Base-by-base conservation (phyloP, 768 basidiomycete species). In the Mycena amicta region DNA sequence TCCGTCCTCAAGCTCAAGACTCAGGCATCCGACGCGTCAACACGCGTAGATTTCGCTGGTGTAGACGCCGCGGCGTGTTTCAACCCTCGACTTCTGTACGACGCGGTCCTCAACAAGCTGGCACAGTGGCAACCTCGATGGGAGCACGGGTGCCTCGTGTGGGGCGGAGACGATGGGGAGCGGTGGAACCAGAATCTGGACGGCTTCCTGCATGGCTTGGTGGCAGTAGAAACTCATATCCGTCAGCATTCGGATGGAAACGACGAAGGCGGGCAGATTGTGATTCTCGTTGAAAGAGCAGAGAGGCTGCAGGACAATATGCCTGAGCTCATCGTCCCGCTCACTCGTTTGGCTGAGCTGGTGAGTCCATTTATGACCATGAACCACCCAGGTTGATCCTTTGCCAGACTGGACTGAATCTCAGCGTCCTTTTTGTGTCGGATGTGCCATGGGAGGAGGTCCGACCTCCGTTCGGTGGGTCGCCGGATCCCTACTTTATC, bases 401-500 rank as follows among this genome's bases (percentile, higher is more conserved):
- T 23, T 15, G n/a, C n/a, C 59, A 92, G 90, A 73, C 88, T 15
- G 78, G 75, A 53, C 70, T 88, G 8, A 81, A 86, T 27, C 62
- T 92, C 28, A 80, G 79, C 1, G 81, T 86, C 0, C 73, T 92
- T 4, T 79, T 91, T 50, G 66, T 89, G 18, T 92, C 90, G 1
- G 79, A 81, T 51, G 77, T 82, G 8, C 77, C 78, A 15, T 93
- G 92, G 91, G 83, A 86, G 52, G 84, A 89, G 57, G 80, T 91
- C 49, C 80, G 83, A n/a, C 90, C 89, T 2, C 70, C 84, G 0
- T 69, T 87, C 1, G 89, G 88, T 6, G 86, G 88, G 4, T 81
- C 89, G 2, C 84, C 86, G 1, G 88, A 91, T 64, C 92, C 92
- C 0, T 90, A 84, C 65, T 84, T 82, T 64, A 67, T 92, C 22